phyloP scores from a whole-genome alignment of 2,329 filamentous ascomycete species.

The Lachnellula cervina region DNA sequence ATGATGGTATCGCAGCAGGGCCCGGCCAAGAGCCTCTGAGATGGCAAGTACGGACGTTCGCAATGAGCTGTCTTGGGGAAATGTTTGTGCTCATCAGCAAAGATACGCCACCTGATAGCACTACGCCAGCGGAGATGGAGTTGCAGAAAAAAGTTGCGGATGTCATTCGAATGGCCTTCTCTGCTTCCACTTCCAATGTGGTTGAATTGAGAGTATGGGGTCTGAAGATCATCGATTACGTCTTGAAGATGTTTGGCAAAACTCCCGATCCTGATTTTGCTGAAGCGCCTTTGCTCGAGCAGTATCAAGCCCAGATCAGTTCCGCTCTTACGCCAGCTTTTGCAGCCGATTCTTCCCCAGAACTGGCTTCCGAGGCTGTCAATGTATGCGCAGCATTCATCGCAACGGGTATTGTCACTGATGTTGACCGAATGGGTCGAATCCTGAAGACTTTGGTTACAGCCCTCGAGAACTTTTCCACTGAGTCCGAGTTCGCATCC shows the following conservation, averaged over 20 bases:
- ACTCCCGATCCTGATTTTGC: conserved; percentile 94
- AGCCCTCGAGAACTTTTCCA: conserved; percentile 87
- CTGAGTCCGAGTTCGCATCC: conserved; percentile 71
- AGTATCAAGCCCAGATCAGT: conserved; percentile 97
- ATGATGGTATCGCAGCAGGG: conserved; percentile 48
- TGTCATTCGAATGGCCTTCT: conserved; percentile 94
- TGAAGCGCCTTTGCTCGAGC: conserved; percentile 93
- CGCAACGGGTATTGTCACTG: conserved; percentile 92
- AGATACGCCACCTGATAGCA: conserved; percentile 71
- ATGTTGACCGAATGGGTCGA: conserved; percentile 96
- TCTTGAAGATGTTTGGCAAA: conserved; percentile 93
- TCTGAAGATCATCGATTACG: conserved; percentile 86
- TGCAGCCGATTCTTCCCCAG: conserved; percentile 89
- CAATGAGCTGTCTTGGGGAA: conserved; percentile 82
- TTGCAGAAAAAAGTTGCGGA: conserved; percentile 83
- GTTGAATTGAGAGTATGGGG: conserved; percentile 87
- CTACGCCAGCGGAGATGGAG: conserved; percentile 70
- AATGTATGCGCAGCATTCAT: conserved; percentile 99
- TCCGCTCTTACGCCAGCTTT: conserved; percentile 95
- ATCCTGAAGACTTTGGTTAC: conserved; percentile 91
- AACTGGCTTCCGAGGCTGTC: conserved; percentile 90
- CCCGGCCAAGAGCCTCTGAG: conserved; percentile 80
- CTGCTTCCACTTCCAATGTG: conserved; percentile 89
- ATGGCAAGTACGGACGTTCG: conserved; percentile 95
- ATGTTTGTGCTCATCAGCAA: conserved; percentile 75